Evolutionary conservation across 1,284 basidiomycete genomes (phyloP), one percentile per base, ranked within the genome.

Genomic region (Ceratobasidium sp.): DNA sequence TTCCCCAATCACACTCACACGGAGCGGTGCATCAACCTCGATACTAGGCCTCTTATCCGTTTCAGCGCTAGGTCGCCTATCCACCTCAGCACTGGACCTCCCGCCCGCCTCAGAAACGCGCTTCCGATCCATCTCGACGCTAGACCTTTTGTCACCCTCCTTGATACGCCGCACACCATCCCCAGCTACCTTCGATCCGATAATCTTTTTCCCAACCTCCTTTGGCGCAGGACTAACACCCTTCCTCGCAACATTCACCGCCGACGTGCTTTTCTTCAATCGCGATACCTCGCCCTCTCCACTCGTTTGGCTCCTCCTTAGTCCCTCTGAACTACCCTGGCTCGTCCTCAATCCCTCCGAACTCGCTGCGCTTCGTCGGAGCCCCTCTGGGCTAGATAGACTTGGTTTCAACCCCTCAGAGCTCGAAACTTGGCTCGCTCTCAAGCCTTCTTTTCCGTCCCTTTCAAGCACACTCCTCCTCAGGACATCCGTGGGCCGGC

Each of bases 61-160:
- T 7, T 63, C 71, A 11, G 51, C 15, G 24, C 59, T 57, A 8
- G 27, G 41, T 9, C 33, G n/a, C 33, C 59, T 48, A 19, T 73
- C 71, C n/a, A 51, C 17, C 60, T 73, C 67, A 15, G n/a, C 44
- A 27, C 53, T 69, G n/a, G 66, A 69, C 22, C 59, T 60, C 41
- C 47, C 47, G 2, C 27, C 71, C 24, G 48, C 27, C 15, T 63
- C 71, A 17, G 51, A 14, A 36, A 36, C 36, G 11, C 29, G n/a
- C 11, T 33, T 22, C 47, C 59, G 31, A 24, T 73, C 71, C n/a
- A 62, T 14, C 60, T 73, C 67, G 22, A 27, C 11, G 36, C 36
- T 41, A 11, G 57, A 56, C 56, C 60, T 27, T 44, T 24, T 15
- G 22, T 45, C 69, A 48, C 24, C 44, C 69, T 57, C 41, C n/a